Evolutionary conservation across 2,329 filamentous ascomycete genomes (phyloP).

Genomic region (Fusarium sp.): DNA sequence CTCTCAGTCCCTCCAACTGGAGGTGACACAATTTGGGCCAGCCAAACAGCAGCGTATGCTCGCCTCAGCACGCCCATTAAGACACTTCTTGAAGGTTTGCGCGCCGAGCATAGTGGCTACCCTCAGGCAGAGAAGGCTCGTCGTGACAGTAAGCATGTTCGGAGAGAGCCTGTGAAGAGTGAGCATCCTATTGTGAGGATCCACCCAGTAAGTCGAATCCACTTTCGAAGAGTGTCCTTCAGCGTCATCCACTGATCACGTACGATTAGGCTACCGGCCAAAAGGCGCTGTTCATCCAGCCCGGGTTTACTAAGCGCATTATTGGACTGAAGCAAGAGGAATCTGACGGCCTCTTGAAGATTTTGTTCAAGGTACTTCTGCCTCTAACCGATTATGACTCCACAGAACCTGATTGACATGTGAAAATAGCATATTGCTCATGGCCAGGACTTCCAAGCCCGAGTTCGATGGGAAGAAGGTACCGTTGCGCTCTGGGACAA

Average conservation of each 20-base stretch:
- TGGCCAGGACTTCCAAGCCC: slow-evolving; percentile 72
- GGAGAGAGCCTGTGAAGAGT: slow-evolving; percentile 50
- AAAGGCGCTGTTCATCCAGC: slow-evolving; percentile 4
- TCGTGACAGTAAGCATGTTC: slow-evolving; percentile 3
- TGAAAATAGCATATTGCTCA: not conserved
- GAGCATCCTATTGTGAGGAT: slow-evolving; percentile 65
- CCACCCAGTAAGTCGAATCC: slow-evolving; percentile 54
- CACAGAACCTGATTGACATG: not conserved
- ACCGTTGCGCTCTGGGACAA: slow-evolving; percentile 72
- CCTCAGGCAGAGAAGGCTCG: slow-evolving; percentile 12
- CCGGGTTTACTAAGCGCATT: not conserved
- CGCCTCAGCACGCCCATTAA: slow-evolving; percentile 12
- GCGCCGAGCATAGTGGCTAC: slow-evolving; percentile 15
- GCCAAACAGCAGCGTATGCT: slow-evolving; percentile 13
- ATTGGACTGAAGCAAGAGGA: slow-evolving; percentile 4
- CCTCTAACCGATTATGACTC: not conserved
- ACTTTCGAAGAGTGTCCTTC: not conserved
- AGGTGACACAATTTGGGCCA: slow-evolving; percentile 22
- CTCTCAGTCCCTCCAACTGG: slow-evolving; percentile 13
- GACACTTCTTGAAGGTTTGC: slow-evolving; percentile 12
- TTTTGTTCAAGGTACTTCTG: slow-evolving; percentile 1
- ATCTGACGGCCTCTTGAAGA: slow-evolving; percentile 1
- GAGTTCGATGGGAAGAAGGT: slow-evolving; percentile 73
- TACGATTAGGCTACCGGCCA: slow-evolving; percentile 1
- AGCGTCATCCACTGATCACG: slow-evolving; percentile 35